These are phyloP conservation scores for Phytopythium helicoides DNA, from an alignment of 352 stramenopile genomes.

Conservation along the genomic window DNA sequence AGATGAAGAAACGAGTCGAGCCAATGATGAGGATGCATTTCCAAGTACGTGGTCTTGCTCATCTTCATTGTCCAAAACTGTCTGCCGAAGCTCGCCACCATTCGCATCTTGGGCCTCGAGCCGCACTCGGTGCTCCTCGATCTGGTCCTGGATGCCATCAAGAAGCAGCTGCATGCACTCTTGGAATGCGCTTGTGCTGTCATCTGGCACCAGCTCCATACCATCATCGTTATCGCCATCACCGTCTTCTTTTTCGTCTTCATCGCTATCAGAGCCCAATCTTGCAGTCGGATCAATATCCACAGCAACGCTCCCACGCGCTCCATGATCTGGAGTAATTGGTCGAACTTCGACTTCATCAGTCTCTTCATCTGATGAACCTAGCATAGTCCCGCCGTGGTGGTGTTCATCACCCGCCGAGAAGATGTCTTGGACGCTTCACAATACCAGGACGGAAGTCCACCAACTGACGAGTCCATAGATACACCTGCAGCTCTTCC, in stretches of 20 bases:
- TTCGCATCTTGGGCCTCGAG: conserved; percentile 34
- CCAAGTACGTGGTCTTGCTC: neutral
- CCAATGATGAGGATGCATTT: neutral
- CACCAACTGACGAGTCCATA: conserved; percentile 84
- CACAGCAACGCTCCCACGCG: too few species aligned
- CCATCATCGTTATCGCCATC: neutral
- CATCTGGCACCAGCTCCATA: conserved; percentile 31
- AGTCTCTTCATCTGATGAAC: conserved; percentile 5
- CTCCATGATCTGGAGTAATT: too few species aligned
- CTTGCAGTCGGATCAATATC: conserved; percentile 12
- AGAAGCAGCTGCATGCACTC: conserved; percentile 67
- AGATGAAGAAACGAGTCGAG: conserved; percentile 1
- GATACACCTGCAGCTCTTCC: conserved; percentile 80
- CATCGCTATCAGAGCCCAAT: neutral
- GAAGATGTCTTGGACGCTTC: neutral
- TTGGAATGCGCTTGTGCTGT: conserved; percentile 62
- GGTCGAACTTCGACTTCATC: neutral
- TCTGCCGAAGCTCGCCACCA: neutral
- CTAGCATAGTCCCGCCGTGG: too few species aligned
- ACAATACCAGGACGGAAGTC: conserved; percentile 62
- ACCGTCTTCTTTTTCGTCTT: conserved; percentile 3
- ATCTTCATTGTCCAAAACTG: neutral
- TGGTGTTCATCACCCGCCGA: too few species aligned
- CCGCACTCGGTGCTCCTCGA: conserved; percentile 69
- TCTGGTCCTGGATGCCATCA: conserved; percentile 81